phyloP scores from a whole-genome alignment of 2,329 filamentous ascomycete genomes.

The Colletotrichum spaethianum region DNA sequence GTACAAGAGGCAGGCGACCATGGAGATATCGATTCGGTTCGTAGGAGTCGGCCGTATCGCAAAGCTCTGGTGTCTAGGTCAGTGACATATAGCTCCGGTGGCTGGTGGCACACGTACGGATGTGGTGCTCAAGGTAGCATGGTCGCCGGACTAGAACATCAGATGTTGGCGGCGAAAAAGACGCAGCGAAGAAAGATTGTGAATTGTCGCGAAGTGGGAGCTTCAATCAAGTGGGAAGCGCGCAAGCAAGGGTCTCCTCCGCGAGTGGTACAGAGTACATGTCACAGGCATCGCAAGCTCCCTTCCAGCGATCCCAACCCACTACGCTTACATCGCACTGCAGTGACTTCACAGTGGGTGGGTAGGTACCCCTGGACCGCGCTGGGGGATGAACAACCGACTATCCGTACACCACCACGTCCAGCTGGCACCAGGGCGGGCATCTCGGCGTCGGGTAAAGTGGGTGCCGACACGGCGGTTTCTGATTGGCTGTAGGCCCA shows the following conservation, averaged over 20 bases:
- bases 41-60: conserved; percentile 25
- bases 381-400: conserved; percentile 1
- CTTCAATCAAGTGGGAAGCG: conserved; percentile 20
- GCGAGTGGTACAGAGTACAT: conserved; percentile 3
- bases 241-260: conserved; percentile 17
- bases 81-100: background rate
- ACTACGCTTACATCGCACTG: conserved; percentile 5
- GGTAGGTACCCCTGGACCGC: conserved; percentile 5
- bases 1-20: conserved; percentile 47
- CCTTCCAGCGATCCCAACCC: conserved; percentile 33
- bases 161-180: background rate
- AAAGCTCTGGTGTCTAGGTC: conserved; percentile 18
- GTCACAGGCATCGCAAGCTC: conserved; percentile 35
- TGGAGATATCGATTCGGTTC: conserved; percentile 21
- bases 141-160: background rate
- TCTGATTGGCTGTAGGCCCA: conserved; percentile 29
- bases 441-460: conserved; percentile 31
- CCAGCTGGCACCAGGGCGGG: background rate
- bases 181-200: background rate
- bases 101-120: conserved; percentile 3
- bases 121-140: conserved; percentile 27
- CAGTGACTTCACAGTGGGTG: conserved; percentile 30
- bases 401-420: background rate
- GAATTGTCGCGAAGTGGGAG: conserved; percentile 13
- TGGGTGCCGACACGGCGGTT: background rate